These are phyloP conservation scores for Candolleomyces efflorescens DNA, from an alignment of 768 basidiomycete species.

Conservation along the genomic window DNA sequence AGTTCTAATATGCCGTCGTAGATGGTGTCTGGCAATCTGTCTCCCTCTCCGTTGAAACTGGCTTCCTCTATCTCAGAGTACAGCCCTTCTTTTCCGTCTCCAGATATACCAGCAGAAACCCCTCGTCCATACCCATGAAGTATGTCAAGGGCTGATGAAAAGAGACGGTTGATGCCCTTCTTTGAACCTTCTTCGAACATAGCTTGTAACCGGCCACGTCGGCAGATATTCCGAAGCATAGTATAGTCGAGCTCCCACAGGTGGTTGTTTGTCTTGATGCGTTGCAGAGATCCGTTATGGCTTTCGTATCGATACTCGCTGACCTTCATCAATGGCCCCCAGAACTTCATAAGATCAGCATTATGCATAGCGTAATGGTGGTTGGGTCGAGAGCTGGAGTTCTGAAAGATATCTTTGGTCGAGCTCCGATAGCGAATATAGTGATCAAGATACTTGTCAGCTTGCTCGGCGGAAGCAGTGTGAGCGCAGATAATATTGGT, in stretches of 20 bases:
- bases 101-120: not conserved
- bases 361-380: conserved; percentile 23
- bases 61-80: not conserved
- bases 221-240: not conserved
- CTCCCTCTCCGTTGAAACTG: too few species aligned
- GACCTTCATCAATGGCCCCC: not conserved
- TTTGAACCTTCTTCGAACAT: not conserved
- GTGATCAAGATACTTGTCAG: conserved; percentile 13
- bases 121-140: not conserved
- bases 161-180: not conserved
- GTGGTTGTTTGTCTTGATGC: conserved; percentile 5
- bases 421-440: conserved; percentile 18
- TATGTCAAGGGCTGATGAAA: not conserved
- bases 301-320: not conserved
- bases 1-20: not conserved
- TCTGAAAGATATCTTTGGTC: conserved; percentile 13
- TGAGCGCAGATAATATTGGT: conserved; percentile 18
- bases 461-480: conserved; percentile 1
- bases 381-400: conserved; percentile 15
- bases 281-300: conserved; percentile 2
- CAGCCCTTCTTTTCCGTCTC: not conserved
- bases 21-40: not conserved
- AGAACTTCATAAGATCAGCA: not conserved
- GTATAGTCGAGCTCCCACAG: not conserved
- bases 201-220: not conserved